Conservation (phyloP, 192 early-diverging fungal genomes). For the Chytriomyces confervae region DNA sequence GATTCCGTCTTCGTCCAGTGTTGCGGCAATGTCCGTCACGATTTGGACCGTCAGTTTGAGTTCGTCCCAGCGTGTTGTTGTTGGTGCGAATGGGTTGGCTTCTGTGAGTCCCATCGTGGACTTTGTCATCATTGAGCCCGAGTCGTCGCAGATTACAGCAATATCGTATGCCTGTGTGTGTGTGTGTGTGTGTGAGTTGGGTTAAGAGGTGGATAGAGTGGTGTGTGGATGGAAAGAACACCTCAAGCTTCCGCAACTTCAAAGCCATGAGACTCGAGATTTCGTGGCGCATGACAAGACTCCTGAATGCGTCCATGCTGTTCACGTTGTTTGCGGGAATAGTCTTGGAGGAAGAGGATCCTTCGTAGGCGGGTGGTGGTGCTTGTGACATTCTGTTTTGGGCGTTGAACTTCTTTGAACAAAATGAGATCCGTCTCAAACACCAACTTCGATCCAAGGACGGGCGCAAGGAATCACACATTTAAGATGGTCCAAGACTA, state of each 20-base stretch:
- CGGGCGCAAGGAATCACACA: too few relatives aligned
- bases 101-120: constrained; percentile 3
- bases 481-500: too few relatives aligned
- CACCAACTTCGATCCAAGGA: too few relatives aligned
- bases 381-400: not conserved
- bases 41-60: constrained; percentile 28
- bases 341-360: too few relatives aligned
- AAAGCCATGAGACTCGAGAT: constrained; percentile 17
- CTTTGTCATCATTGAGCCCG: constrained; percentile 28
- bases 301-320: not conserved
- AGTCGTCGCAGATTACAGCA: constrained; percentile 33
- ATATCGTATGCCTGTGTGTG: constrained; percentile 30
- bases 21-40: constrained; percentile 27
- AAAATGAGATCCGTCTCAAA: too few relatives aligned
- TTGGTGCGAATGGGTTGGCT: constrained; percentile 23
- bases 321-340: not conserved
- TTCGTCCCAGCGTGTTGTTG: constrained; percentile 35
- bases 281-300: constrained; percentile 1
- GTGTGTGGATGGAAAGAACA: not conserved
- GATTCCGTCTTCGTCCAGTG: constrained; percentile 32
- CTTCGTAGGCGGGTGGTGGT: not conserved
- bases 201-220: too few relatives aligned
- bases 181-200: too few relatives aligned
- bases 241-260: constrained; percentile 21
- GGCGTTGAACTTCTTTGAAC: too few relatives aligned